Evolutionary conservation across 1,284 basidiomycete species (phyloP), one percentile per base, ranked within the genome.

Genomic region (Stereum hirsutum): DNA sequence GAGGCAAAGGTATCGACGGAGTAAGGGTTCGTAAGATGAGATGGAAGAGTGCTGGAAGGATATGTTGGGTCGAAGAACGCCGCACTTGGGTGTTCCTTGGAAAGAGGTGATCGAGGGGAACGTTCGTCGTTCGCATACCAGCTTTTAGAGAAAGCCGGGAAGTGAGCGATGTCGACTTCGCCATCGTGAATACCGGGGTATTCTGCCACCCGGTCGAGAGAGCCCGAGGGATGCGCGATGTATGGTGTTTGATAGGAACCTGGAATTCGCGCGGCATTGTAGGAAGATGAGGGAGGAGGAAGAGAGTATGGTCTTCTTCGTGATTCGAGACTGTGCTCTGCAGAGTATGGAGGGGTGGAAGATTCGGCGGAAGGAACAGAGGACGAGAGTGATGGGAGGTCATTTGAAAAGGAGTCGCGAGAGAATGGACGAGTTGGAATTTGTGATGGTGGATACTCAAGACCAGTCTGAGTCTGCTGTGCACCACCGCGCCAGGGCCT

Each of bases 121-220:
- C 45, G 43, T 38, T 48, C 49, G 41, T 56, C 46, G 6, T 61
- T 57, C 10, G 55, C 59, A 54, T 80, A 81, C 78, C 78, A 82
- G 14, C 64, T 63, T 21, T 70, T 65, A 21, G 78, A 72, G 70
- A 75, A 81, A 5, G 70, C 63, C 15, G 80, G 79, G 55, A 81
- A 81, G 30, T 70, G 69, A 12, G 74, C 65, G 25, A 78, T 68
- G 56, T 83, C 78, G 35, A 78, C 68, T 8, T 35, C 33, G 21
- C 33, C 33, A 4, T 4, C 15, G 8, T 35, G 17, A 20, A 10
- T 19, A 11, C 21, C 14, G 1, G 62, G 21, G 24, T 23, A 32
- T 17, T 66, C 61, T 11, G 42, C 15, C 6, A 26, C 43, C 34
- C 40, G 45, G 24, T 45, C 50, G 43, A 53, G 35, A 39, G 45